Conservation (phyloP, 2,329 filamentous ascomycete genomes). For the Pseudogymnoascus sp. region DNA sequence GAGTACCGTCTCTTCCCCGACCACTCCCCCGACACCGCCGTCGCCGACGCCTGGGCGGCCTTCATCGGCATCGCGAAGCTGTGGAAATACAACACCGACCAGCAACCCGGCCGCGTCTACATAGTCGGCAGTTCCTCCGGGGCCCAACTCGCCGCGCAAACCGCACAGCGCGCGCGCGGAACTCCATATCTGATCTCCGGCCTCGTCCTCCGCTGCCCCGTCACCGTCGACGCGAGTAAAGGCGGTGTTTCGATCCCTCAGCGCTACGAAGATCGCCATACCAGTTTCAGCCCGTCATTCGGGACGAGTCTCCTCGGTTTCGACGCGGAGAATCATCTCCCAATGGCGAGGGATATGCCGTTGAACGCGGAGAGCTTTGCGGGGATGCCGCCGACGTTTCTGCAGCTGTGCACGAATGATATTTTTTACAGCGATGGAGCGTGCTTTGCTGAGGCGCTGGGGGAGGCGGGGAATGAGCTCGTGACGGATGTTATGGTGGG, state of each 20-base stretch:
- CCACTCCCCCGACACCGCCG: constrained; percentile 23
- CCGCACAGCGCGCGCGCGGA: constrained; percentile 30
- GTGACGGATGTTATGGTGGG: constrained; percentile 37
- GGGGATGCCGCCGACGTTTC: constrained; percentile 35
- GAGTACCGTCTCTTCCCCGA: constrained; percentile 41
- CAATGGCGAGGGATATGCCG: constrained; percentile 34
- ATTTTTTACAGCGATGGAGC: constrained; percentile 45
- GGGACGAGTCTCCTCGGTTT: constrained; percentile 30
- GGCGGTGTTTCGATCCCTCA: constrained; percentile 33
- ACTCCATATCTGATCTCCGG: constrained; percentile 30
- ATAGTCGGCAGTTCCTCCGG: constrained; percentile 43
- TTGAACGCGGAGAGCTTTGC: constrained; percentile 31
- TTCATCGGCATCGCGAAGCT: constrained; percentile 21
- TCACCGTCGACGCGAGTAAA: constrained; percentile 39
- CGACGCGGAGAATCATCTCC: constrained; percentile 29
- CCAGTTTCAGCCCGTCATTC: constrained; percentile 33
- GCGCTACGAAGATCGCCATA: constrained; percentile 33
- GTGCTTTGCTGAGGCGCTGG: constrained; percentile 41
- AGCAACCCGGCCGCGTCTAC: constrained; percentile 27
- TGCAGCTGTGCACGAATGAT: constrained; percentile 46
- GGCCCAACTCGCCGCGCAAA: constrained; percentile 40
- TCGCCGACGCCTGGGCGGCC: constrained; percentile 2
- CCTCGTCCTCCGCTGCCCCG: constrained; percentile 41
- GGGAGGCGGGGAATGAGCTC: constrained; percentile 34
- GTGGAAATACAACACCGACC: constrained; percentile 3